phyloP scores from a whole-genome alignment of 108 stramenopile species.

The Mediolabrus comicus region DNA sequence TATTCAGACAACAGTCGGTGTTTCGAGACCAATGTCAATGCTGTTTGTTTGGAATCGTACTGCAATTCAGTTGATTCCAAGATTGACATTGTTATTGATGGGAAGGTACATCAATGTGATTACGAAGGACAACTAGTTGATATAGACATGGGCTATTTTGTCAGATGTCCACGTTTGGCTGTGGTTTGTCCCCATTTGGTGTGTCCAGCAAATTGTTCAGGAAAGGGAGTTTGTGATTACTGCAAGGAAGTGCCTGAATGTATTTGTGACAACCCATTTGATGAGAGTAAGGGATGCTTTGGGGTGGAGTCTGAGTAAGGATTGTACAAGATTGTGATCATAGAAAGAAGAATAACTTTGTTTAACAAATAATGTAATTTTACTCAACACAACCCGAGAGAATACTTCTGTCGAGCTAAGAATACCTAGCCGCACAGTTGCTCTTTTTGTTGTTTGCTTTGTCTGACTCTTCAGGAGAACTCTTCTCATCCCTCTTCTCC shows the following conservation, averaged over 20 bases:
- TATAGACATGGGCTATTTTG: conserved; percentile 19
- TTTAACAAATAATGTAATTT: too few relatives aligned
- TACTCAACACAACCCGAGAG: too few relatives aligned
- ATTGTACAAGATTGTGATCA: too few relatives aligned
- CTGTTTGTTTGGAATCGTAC: conserved; percentile 43
- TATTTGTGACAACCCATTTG: conserved; percentile 38
- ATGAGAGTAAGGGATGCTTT: conserved; percentile 40
- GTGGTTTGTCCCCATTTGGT: conserved; percentile 45
- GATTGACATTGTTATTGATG: conserved; percentile 42
- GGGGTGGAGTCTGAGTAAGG: neutral
- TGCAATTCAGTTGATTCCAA: conserved; percentile 47
- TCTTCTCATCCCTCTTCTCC: neutral
- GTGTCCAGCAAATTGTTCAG: conserved; percentile 45
- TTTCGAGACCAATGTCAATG: conserved; percentile 32
- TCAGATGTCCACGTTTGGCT: conserved; percentile 39
- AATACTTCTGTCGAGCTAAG: too few relatives aligned
- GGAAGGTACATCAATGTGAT: conserved; percentile 41
- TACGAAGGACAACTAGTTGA: conserved; percentile 47
- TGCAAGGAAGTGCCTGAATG: conserved; percentile 34
- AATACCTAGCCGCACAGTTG: too few relatives aligned
- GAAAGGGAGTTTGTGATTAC: conserved; percentile 48
- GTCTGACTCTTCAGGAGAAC: neutral
- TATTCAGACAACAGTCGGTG: conserved; percentile 40
- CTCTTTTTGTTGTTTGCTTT: too few relatives aligned
- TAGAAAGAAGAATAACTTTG: too few relatives aligned